Base-by-base conservation (phyloP, 495 filamentous ascomycete genomes). In the Schizothecium vesticola region DNA sequence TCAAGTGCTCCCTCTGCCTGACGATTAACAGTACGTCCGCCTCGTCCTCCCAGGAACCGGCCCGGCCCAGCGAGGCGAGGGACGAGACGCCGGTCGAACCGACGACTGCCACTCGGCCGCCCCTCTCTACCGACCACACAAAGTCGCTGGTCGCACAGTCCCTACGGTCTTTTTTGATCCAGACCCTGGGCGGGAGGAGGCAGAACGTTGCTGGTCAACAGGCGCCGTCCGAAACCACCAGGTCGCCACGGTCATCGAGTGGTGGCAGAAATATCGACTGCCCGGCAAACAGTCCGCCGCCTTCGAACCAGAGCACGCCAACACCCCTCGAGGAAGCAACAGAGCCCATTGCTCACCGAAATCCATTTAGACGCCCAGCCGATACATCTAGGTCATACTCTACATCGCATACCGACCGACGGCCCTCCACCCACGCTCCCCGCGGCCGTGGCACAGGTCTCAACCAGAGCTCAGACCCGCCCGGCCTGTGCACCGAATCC, bases 1-100 rank as follows among this genome's bases (percentile, higher is more conserved):
- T 94, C 79, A 85, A 92, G 71, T 97, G 94, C 78, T 90, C 91
- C 33, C 87, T 90, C 60, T 97, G 94, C 77, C 80, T 92, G 72
- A 96, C 91, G 60, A 87, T 97, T 72, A 97, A 95, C 71, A 93
- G 97, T 74, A 74, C 24, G 29, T 29, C 59, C 11, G 59, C 59
- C 21, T 13, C 62, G 31, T 55, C 62, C 19, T 33, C 33, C 2
- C 72, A 71, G 13, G 71, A 75, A 21, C 58, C 31, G 67, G 29
- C 65, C 12, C 33, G 16, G 26, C 25, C 64, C n/a, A 68, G 23
- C 33, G 58, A 68, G 66, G 59, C 23, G 63, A 59, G 43, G 59
- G 19, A 59, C 24, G 55, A 3, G 25, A 55, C 12, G 21, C 36
- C 36, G 29, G 60, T 16, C 19, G 51, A 23, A n/a, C 19, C 26